These are phyloP conservation scores for Penicillium sp. DNA, from an alignment of 2,329 filamentous ascomycete genomes.

Conservation along the genomic window DNA sequence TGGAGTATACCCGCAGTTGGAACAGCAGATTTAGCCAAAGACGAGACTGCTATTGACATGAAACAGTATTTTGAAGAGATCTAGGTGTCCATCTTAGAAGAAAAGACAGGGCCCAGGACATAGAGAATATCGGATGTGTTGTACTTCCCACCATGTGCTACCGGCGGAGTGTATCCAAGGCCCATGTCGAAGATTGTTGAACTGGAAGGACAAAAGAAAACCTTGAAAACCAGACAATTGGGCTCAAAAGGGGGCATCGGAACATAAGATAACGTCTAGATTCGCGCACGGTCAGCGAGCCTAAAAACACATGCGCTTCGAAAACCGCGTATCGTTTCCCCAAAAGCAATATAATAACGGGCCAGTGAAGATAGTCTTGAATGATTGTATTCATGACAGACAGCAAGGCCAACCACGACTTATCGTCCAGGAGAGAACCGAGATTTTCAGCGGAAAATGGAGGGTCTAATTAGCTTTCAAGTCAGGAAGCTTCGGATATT, in stretches of 20 bases:
- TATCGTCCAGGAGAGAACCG: not conserved
- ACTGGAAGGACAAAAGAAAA: not conserved
- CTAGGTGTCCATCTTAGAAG: no score
- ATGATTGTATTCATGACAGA: no score
- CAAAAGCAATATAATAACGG: no score
- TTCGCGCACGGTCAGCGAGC: not conserved
- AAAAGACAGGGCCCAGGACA: not conserved
- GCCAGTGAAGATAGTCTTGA: no score
- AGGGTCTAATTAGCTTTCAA: not conserved
- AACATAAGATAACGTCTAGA: not conserved
- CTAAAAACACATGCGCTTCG: not conserved
- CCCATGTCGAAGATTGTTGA: not conserved
- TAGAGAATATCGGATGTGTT: not conserved
- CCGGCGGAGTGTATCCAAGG: not conserved
- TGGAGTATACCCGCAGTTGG: no score
- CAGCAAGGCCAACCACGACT: no score
- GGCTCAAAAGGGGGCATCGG: not conserved
- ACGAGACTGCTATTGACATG: not conserved
- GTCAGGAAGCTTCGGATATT: constrained; percentile 10
- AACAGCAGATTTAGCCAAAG: not conserved
- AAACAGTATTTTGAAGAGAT: not conserved
- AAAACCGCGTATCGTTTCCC: no score
- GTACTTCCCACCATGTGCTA: not conserved
- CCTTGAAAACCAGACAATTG: not conserved
- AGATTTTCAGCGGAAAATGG: not conserved